Evolutionary conservation across 352 stramenopile species (phyloP).

Genomic region (Pythium apleroticum): DNA sequence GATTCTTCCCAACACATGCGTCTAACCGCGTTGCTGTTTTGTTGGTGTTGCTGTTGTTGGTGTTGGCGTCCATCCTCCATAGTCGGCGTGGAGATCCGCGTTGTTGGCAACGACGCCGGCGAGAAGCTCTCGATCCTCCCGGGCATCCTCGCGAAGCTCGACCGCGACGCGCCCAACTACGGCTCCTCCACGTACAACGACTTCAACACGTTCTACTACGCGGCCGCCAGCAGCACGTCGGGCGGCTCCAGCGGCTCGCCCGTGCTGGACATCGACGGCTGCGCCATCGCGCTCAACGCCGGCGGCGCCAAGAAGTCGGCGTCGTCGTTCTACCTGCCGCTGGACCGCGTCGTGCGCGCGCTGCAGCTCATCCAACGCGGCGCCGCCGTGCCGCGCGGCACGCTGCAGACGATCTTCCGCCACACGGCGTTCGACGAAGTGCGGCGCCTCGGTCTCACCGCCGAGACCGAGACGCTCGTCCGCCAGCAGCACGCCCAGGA

Average conservation of each 20-base stretch:
- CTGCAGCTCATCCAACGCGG: slow-evolving; percentile 64
- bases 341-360: slow-evolving; percentile 84
- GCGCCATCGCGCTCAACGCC: slow-evolving; percentile 91
- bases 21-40: not conserved
- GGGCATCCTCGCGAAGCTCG: slow-evolving; percentile 88
- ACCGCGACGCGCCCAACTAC: slow-evolving; percentile 90
- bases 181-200: slow-evolving; percentile 88
- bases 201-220: slow-evolving; percentile 94
- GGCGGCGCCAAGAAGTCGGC: slow-evolving; percentile 86
- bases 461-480: slow-evolving; percentile 68
- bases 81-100: slow-evolving; percentile 91
- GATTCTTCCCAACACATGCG: not conserved
- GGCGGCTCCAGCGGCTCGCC: slow-evolving; percentile 88
- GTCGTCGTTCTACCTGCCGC: slow-evolving; percentile 89
- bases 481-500: slow-evolving; percentile 73
- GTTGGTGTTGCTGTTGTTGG: too few relatives aligned
- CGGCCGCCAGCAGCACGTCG: slow-evolving; percentile 83
- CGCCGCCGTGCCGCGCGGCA: slow-evolving; percentile 64
- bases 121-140: slow-evolving; percentile 92
- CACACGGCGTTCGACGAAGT: slow-evolving; percentile 92
- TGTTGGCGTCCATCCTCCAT: not conserved
- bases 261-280: slow-evolving; percentile 86
- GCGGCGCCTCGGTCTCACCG: slow-evolving; percentile 65
- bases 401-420: slow-evolving; percentile 86
- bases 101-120: slow-evolving; percentile 91